Conservation (phyloP, 352 stramenopile genomes). For the Phytophthora pistaciae region DNA sequence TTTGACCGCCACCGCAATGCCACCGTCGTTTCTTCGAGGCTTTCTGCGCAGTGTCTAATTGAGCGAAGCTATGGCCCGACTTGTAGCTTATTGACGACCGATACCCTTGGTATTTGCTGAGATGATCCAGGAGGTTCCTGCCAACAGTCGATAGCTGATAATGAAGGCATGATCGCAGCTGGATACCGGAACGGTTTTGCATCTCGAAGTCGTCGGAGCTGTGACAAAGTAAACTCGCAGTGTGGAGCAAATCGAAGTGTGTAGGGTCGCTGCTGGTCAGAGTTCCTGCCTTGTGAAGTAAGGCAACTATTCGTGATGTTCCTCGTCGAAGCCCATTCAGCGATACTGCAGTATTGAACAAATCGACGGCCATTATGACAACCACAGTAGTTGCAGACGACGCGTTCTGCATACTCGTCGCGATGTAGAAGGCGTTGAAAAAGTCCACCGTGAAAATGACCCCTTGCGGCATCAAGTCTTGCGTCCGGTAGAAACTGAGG, state of each 20-base stretch:
- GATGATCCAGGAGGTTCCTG: not conserved
- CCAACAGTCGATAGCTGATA: not conserved
- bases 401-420: slow-evolving; percentile 23
- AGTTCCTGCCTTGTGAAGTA: not conserved
- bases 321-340: not conserved
- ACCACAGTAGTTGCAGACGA: slow-evolving; percentile 9
- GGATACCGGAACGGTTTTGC: not conserved
- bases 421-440: slow-evolving; percentile 34
- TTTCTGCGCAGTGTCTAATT: not conserved
- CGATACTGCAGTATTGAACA: not conserved
- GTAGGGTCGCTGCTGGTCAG: not conserved
- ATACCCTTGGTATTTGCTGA: not conserved
- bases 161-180: not conserved
- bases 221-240: not conserved
- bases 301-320: not conserved
- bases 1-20: not conserved
- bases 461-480: slow-evolving; percentile 26
- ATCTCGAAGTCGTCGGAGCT: not conserved
- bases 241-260: not conserved
- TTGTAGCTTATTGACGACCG: not conserved
- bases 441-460: slow-evolving; percentile 35
- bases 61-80: not conserved
- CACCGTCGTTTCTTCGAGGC: not conserved
- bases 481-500: slow-evolving; percentile 4
- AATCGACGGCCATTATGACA: slow-evolving; percentile 5